Base-by-base conservation (phyloP, 768 basidiomycete species). In the Trametopsis cervina region DNA sequence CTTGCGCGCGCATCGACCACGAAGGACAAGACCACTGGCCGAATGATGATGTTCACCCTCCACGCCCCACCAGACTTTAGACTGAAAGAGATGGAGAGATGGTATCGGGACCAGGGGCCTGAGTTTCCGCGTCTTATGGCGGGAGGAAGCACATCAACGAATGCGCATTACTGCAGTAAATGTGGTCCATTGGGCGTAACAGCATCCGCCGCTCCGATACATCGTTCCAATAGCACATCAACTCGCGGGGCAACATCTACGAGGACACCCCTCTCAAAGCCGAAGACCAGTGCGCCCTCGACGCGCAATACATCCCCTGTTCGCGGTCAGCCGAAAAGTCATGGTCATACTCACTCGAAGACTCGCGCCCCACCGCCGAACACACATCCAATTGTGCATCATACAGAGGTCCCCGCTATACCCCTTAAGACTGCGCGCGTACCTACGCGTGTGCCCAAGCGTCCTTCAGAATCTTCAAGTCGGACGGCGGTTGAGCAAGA, bases 21-120 rank as follows among this genome's bases (percentile, higher is more conserved):
- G 22, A 70, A 63, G 63, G 69, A 46, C 55, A 68, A 44, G 64
- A 66, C 17, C 57, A 60, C n/a, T 61, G 69, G 42, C 62, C 70
- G 26, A 15, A 65, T 70, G 45, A 68, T 75, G 25, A 86, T 85
- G 63, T 78, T 80, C 52, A 81, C 82, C 10, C 66, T 85, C 33
- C 71, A 83, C 42, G 83, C 85, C 1, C 83, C 85, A 2, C 60
- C 75, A 26, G 85, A 88, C 60, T 88, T 88, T 59, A 74, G 83
- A 17, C 64, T 86, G 29, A 84, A 84, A 64, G 84, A 85, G 63
- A 84, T 88, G 78, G 85, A 88, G 57, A 79, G 77, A 49, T 88
- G 85, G 85, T 77, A 84, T 57, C 70, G 76, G 49, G 69, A 74
- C 24, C 77, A 82, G 46, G 58, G 54, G 23, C 40, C 53, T 20